Conservation (phyloP, 2,329 filamentous ascomycete genomes). For the Stagonosporopsis cucurbitacearum region DNA sequence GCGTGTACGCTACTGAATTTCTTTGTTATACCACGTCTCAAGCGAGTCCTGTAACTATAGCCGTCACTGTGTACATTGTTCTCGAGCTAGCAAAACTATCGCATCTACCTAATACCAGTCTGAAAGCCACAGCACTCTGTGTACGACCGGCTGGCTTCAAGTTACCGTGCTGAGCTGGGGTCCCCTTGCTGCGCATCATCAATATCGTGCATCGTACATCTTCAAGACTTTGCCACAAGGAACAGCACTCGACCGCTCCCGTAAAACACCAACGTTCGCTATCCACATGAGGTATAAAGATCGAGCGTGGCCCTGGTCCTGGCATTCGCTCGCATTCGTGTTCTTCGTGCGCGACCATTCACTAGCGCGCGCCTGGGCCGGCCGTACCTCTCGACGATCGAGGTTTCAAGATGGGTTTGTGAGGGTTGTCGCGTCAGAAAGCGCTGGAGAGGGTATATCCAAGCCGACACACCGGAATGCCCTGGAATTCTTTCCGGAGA, state of each 20-base stretch:
- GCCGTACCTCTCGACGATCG: not conserved
- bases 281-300: not conserved
- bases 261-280: not conserved
- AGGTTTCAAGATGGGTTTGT: conserved; percentile 8
- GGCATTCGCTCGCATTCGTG: not conserved
- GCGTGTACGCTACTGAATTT: conserved; percentile 6
- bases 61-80: conserved; percentile 14
- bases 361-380: not conserved
- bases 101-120: conserved; percentile 18
- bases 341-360: not conserved
- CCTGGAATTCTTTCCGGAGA: not conserved
- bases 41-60: conserved; percentile 9
- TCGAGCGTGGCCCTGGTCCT: not conserved
- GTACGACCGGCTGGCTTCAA: not conserved
- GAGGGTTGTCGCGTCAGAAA: not conserved
- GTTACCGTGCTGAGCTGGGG: not conserved
- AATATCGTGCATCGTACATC: not conserved
- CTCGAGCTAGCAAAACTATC: conserved; percentile 14
- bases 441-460: not conserved
- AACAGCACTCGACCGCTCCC: not conserved
- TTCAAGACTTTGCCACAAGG: not conserved
- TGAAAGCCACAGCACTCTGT: not conserved
- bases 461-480: not conserved
- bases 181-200: not conserved
- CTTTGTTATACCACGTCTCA: conserved; percentile 1